Evolutionary conservation across 139 green algal species (phyloP), one percentile per base, ranked within the genome.

Genomic region (Chlamydomonas asymmetrica): DNA sequence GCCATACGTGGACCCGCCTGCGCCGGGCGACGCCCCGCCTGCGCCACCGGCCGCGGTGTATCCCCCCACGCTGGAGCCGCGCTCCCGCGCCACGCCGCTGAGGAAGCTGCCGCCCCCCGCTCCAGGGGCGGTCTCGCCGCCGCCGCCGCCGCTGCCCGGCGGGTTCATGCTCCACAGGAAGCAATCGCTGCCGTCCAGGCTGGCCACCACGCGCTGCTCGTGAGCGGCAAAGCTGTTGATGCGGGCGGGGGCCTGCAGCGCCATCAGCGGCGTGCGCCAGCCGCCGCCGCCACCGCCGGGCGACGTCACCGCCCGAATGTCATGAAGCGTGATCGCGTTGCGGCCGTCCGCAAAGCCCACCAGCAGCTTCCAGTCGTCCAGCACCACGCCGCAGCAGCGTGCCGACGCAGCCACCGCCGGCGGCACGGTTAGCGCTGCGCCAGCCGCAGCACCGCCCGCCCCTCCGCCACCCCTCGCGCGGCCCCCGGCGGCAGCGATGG

Each of bases 301-400:
- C 7, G 16, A 23, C 1, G 34, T 35, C 13, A 38, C 64, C 49
- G 60, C 41, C 2, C 82, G 63, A 40, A 85, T 81, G 61, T 88
- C 82, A 65, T 85, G 80, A 41, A 88, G 25, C 27, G 76, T 45
- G 27, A 88, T 73, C 48, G 34, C 29, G 60, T 54, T 48, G 6
- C 68, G 34, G 7, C 73, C 68, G 49, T 74, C 63, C 18, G 67
- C 48, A 34, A 79, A 82, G 32, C 78, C 78, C 7, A 31, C 63
- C 22, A 88, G 65, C 45, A 88, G 71, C 75, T 85, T 85, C 82
- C 82, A 88, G 29, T 88, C 82, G 25, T 88, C 82, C 79, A 88
- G 66, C 61, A 85, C 79, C 22, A 85, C 75, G 8, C 82, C 82
- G 18, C 77, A 57, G 49, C 79, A 85, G 23, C 48, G 59, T 76